Evolutionary conservation across 163 green algal species (phyloP).

Genomic region (Coccomyxa subellipsoidea): DNA sequence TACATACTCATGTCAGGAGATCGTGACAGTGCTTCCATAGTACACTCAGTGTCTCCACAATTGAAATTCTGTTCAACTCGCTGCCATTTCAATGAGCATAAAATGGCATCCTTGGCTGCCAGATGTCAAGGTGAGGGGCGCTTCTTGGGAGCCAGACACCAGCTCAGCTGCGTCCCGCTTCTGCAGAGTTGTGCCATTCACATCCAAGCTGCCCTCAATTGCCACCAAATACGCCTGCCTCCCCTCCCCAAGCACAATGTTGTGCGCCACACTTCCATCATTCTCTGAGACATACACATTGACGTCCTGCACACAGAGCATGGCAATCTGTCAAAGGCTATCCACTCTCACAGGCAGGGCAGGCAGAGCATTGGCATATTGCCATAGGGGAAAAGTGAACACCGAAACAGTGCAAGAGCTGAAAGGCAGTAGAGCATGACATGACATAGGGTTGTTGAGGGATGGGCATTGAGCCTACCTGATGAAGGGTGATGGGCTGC

Average conservation of each 20-base stretch:
- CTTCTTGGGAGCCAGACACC: slow-evolving; percentile 17
- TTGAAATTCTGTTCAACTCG: background rate
- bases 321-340: background rate
- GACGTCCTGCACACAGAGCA: slow-evolving; percentile 45
- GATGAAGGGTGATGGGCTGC: slow-evolving; percentile 40
- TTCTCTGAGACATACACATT: slow-evolving; percentile 74
- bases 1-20: too few species aligned
- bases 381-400: too few species aligned
- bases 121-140: slow-evolving; percentile 33
- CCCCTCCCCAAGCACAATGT: slow-evolving; percentile 42
- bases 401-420: too few species aligned
- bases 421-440: too few species aligned
- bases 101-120: slow-evolving; percentile 53
- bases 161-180: slow-evolving; percentile 51
- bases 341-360: too few species aligned
- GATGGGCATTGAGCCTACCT: slow-evolving; percentile 25
- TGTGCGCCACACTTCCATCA: slow-evolving; percentile 46
- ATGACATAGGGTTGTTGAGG: too few species aligned
- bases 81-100: slow-evolving; percentile 67
- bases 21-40: too few species aligned
- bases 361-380: too few species aligned
- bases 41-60: background rate
- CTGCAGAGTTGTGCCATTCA: slow-evolving; percentile 39
- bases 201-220: slow-evolving; percentile 53
- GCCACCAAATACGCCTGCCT: slow-evolving; percentile 74